Conservation (phyloP, 1,284 basidiomycete genomes). For the Austroboletus rostrupii region DNA sequence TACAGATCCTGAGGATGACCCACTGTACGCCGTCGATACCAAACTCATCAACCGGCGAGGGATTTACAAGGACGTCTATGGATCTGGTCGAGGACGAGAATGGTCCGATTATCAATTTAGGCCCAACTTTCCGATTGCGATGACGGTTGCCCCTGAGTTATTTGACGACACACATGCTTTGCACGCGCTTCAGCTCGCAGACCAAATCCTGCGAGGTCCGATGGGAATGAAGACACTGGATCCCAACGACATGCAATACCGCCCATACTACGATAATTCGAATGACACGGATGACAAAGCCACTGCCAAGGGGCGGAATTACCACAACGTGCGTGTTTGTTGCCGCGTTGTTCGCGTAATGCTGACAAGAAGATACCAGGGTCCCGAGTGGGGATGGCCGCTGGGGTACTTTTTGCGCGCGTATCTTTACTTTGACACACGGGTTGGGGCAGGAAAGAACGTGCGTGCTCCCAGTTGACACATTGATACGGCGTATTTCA, state of each 20-base stretch:
- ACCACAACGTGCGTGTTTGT: slow-evolving; percentile 60
- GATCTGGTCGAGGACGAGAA: slow-evolving; percentile 80
- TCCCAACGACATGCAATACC: slow-evolving; percentile 79
- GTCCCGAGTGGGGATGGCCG: slow-evolving; percentile 92
- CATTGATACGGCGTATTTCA: not conserved
- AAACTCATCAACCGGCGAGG: slow-evolving; percentile 84
- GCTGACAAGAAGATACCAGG: slow-evolving; percentile 37
- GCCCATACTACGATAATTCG: slow-evolving; percentile 86
- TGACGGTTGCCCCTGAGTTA: slow-evolving; percentile 95
- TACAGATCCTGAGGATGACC: slow-evolving; percentile 69
- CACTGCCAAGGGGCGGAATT: slow-evolving; percentile 89
- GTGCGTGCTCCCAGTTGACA: slow-evolving; percentile 40
- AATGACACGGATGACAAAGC: slow-evolving; percentile 81
- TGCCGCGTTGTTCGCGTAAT: not conserved
- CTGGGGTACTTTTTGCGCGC: slow-evolving; percentile 94
- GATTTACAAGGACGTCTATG: slow-evolving; percentile 98
- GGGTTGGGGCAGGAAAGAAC: slow-evolving; percentile 56
- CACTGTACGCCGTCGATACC: slow-evolving; percentile 67
- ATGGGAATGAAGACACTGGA: slow-evolving; percentile 95
- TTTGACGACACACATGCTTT: slow-evolving; percentile 83
- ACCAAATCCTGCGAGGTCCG: slow-evolving; percentile 74
- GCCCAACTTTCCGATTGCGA: slow-evolving; percentile 91
- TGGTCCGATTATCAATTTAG: slow-evolving; percentile 97
- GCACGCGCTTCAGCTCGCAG: slow-evolving; percentile 71
- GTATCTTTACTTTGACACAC: slow-evolving; percentile 81